Percentiles rank a stretch among this genome's conserved stretches.
These are phyloP conservation scores for Alternaria sp. DNA, from an alignment of 2,329 filamentous ascomycete genomes.

Conservation along the genomic window DNA sequence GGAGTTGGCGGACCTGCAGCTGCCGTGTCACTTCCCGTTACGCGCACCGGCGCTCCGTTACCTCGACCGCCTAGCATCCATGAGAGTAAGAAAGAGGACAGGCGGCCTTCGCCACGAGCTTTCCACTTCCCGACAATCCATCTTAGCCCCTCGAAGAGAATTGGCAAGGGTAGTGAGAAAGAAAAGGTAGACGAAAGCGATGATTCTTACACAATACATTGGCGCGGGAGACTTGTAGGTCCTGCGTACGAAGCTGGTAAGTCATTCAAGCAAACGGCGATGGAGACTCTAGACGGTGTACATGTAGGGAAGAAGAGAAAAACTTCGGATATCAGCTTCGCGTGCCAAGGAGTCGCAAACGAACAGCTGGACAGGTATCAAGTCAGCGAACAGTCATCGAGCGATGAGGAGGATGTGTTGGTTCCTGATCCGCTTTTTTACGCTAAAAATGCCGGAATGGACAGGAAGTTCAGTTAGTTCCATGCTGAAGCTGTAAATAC, in stretches of 20 bases:
- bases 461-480: slow-evolving; percentile 27
- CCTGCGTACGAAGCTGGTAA: slow-evolving; percentile 8
- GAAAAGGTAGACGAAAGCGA: slow-evolving; percentile 4
- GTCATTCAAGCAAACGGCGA: slow-evolving; percentile 7
- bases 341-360: slow-evolving; percentile 28
- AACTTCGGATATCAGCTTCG: slow-evolving; percentile 32
- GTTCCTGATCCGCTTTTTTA: slow-evolving; percentile 22
- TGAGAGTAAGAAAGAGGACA: background rate
- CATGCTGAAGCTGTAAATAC: slow-evolving; percentile 29
- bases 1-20: slow-evolving; percentile 26
- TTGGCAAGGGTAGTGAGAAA: slow-evolving; percentile 1
- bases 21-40: slow-evolving; percentile 15
- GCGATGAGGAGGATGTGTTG: slow-evolving; percentile 1
- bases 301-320: slow-evolving; percentile 17
- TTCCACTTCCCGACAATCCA: background rate
- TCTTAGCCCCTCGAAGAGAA: background rate
- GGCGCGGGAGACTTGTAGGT: slow-evolving; percentile 18
- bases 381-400: background rate
- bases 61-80: background rate
- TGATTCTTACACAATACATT: slow-evolving; percentile 12
- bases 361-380: slow-evolving; percentile 6
- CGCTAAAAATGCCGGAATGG: slow-evolving; percentile 4
- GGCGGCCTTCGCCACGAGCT: background rate
- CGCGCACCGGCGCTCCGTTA: background rate
- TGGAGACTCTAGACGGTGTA: slow-evolving; percentile 5